Base-by-base conservation (phyloP, 2,329 filamentous ascomycete genomes). In the Diaporthe sp. region DNA sequence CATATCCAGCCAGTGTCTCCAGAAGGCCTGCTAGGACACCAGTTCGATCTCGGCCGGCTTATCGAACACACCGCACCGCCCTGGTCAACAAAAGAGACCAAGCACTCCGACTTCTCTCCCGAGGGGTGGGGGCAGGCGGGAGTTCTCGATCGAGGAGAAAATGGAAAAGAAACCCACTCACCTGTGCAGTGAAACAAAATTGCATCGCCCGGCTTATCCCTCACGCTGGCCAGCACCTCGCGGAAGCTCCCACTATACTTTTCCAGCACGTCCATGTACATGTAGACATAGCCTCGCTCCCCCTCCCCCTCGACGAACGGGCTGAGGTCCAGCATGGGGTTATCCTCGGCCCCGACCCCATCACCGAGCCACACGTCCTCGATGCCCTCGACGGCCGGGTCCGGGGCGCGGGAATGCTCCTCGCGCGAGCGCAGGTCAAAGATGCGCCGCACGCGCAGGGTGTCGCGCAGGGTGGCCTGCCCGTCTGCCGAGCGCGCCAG, bases 111-210 rank as follows among this genome's bases (percentile, higher is more conserved):
- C 19, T 50, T 28, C 13, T 40, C 25, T 25, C 15, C 35, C 30
- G 25, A 33, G 42, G 45, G 17, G 22, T 13, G n/a, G 40, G 12
- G 13, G 13, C 13, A 8, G 19, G 7, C 19, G 13, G 13, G 28
- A 25, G 33, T 5, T 8, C 8, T 17, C n/a, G 1, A 17, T 12
- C n/a, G 7, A 42, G 22, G 12, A 33, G 30, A 17, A 61, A 66
- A 73, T 1, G 19, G 64, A 66, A 73, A 2, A 2, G 22, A 55
- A 40, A 55, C 15, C 22, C n/a, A 81, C 84, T 77, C 77, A 89
- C 88, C 88, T 12, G 86, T 89, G 79, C 89, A 91, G 79, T 91
- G 89, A 54, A 90, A 86, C 64, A 90, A 76, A 74, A 89, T 84
- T 22, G 85, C 83, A 78, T 88, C 84, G 0, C 78, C 74, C 10